Conservation (phyloP, 345 rosid genomes). For the Stellera chamaejasme region DNA sequence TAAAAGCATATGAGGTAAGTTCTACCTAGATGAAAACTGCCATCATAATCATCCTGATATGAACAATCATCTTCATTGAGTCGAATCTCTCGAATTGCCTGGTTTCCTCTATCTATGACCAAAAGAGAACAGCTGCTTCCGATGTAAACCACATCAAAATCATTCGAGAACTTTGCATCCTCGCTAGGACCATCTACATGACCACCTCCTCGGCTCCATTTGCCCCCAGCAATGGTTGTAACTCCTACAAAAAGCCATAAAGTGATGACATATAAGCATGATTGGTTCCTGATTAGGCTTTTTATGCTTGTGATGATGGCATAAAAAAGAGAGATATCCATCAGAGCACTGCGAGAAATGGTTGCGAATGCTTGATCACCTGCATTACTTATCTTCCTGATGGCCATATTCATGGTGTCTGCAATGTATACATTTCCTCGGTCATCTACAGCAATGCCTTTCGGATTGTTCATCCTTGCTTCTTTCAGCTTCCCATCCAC, state of each 20-base stretch:
- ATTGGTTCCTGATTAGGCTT: background rate
- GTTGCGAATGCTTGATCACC: slow-evolving; percentile 31
- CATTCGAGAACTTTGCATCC: slow-evolving; percentile 79
- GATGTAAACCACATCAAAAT: slow-evolving; percentile 69
- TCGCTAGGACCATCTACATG: slow-evolving; percentile 75
- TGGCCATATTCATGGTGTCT: slow-evolving; percentile 84
- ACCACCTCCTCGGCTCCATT: slow-evolving; percentile 57
- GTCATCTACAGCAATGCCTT: slow-evolving; percentile 75
- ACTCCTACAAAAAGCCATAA: slow-evolving; percentile 43
- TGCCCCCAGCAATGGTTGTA: slow-evolving; percentile 85
- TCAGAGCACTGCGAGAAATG: background rate
- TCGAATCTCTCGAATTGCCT: slow-evolving; percentile 82
- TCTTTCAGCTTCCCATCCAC: slow-evolving; percentile 79
- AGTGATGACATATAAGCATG: background rate
- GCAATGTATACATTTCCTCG: slow-evolving; percentile 93
- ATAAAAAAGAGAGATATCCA: background rate
- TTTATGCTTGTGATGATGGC: background rate
- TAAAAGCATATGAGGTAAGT: slow-evolving; percentile 3
- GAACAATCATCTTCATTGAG: slow-evolving; percentile 71
- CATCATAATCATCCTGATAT: slow-evolving; percentile 30
- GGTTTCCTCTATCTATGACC: slow-evolving; percentile 82
- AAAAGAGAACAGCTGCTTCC: slow-evolving; percentile 79
- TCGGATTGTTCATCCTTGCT: slow-evolving; percentile 82
- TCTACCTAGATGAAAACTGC: slow-evolving; percentile 60
- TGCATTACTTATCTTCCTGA: slow-evolving; percentile 85